Evolutionary conservation across 805 yeast species (phyloP).

Genomic region (Kazachstania taianensis): DNA sequence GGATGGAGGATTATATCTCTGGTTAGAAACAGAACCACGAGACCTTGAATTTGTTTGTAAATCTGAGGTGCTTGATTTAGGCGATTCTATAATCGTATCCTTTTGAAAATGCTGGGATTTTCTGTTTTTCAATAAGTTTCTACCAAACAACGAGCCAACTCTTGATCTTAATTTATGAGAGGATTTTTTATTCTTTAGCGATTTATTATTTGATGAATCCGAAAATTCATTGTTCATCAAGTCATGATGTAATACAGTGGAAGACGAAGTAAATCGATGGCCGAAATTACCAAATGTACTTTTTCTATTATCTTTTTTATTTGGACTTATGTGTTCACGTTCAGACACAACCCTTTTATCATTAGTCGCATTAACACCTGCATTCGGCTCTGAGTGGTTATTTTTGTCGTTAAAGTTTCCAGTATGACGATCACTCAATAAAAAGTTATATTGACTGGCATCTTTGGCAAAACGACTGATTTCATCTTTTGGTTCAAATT

Average conservation of each 20-base stretch:
- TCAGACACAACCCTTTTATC: neutral
- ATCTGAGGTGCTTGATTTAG: neutral
- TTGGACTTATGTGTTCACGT: neutral
- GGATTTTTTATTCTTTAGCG: slow-evolving; percentile 25
- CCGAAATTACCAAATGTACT: slow-evolving; percentile 22
- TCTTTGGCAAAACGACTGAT: slow-evolving; percentile 44
- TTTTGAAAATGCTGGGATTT: slow-evolving; percentile 8
- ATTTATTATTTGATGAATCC: slow-evolving; percentile 22
- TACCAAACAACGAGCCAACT: slow-evolving; percentile 68
- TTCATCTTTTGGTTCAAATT: slow-evolving; percentile 52
- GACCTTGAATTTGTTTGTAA: too few species aligned
- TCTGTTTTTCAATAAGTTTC: slow-evolving; percentile 40
- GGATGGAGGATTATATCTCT: neutral
- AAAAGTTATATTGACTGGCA: slow-evolving; percentile 24
- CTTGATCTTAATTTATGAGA: slow-evolving; percentile 46
- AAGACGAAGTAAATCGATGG: slow-evolving; percentile 21
- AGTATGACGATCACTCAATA: slow-evolving; percentile 6
- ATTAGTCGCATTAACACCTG: neutral
- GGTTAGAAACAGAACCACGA: neutral
- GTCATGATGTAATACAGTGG: slow-evolving; percentile 26
- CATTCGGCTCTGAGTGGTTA: neutral
- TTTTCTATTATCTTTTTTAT: slow-evolving; percentile 13
- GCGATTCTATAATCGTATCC: slow-evolving; percentile 5
- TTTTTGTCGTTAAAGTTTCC: too few species aligned
- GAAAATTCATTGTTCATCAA: slow-evolving; percentile 27